Evolutionary conservation across 2,329 filamentous ascomycete genomes (phyloP).

Genomic region (Colletotrichum phormii): DNA sequence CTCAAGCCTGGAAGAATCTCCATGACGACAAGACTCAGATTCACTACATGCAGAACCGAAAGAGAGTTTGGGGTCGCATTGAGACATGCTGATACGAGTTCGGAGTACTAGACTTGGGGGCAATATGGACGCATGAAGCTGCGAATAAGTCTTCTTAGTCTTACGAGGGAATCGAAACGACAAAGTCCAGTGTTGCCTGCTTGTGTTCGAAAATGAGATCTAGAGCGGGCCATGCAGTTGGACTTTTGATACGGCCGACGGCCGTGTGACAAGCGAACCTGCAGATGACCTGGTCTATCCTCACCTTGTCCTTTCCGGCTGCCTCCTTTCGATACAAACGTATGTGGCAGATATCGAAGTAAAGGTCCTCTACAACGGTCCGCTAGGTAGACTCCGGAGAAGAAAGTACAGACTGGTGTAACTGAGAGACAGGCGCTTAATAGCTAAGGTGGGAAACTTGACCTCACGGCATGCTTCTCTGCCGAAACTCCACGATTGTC

Average conservation of each 20-base stretch:
- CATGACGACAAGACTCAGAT: neutral
- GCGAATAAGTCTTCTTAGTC: no score
- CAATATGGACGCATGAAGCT: neutral
- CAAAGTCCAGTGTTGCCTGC: no score
- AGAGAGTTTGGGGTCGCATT: neutral
- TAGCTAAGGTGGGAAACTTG: neutral
- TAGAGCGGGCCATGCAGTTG: neutral
- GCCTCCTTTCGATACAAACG: no score
- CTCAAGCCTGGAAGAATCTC: neutral
- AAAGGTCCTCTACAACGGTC: no score
- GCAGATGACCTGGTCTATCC: neutral
- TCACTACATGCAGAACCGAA: neutral
- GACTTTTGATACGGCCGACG: neutral
- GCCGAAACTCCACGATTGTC: neutral
- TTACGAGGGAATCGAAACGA: no score
- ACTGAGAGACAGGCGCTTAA: neutral
- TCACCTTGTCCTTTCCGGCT: neutral
- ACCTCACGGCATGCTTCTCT: neutral
- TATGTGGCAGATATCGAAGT: no score
- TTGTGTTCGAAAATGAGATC: neutral
- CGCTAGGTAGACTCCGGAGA: neutral
- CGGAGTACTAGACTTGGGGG: neutral
- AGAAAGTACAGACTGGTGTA: neutral
- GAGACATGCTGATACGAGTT: neutral
- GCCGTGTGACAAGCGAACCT: neutral